Evolutionary conservation across 768 basidiomycete species (phyloP).

Genomic region (Hypholoma sublateritium): DNA sequence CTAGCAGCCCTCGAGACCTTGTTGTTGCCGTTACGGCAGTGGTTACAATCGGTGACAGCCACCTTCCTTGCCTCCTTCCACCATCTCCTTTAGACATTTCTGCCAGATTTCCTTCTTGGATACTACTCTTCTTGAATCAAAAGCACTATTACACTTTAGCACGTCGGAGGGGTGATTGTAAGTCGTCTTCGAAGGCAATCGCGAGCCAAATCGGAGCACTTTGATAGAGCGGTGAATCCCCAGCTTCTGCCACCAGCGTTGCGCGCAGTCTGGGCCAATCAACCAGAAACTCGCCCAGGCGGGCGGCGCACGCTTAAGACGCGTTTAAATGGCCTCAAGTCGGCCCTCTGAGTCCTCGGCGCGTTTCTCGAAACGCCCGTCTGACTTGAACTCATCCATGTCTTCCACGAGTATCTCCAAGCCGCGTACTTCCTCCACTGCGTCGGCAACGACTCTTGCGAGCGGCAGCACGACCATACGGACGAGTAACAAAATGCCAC

Average conservation of each 20-base stretch:
- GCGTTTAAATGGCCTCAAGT: constrained; percentile 6
- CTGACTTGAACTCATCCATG: constrained; percentile 31
- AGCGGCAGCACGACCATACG: constrained; percentile 55
- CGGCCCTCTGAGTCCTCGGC: constrained; percentile 30
- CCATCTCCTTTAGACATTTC: not conserved
- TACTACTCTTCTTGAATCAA: not conserved
- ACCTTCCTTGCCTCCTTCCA: not conserved
- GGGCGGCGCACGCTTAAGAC: not conserved
- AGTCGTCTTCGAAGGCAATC: not conserved
- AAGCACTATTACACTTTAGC: not conserved
- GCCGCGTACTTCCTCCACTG: constrained; percentile 53
- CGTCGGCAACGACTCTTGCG: constrained; percentile 39
- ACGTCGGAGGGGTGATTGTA: not conserved
- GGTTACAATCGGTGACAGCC: not conserved
- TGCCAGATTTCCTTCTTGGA: not conserved
- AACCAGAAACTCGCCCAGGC: not conserved
- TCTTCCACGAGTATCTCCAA: constrained; percentile 40
- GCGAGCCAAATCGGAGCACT: not conserved
- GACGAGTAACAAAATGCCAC: constrained; percentile 24
- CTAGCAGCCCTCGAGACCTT: not conserved
- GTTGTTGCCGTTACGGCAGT: not conserved
- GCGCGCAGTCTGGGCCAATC: not conserved
- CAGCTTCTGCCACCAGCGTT: not conserved
- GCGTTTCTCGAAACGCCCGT: constrained; percentile 49
- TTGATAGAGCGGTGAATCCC: not conserved